Percentiles rank a stretch among this genome's conserved stretches.
Conservation (phyloP, 129 eudicot species). For the Lonicera japonica region DNA sequence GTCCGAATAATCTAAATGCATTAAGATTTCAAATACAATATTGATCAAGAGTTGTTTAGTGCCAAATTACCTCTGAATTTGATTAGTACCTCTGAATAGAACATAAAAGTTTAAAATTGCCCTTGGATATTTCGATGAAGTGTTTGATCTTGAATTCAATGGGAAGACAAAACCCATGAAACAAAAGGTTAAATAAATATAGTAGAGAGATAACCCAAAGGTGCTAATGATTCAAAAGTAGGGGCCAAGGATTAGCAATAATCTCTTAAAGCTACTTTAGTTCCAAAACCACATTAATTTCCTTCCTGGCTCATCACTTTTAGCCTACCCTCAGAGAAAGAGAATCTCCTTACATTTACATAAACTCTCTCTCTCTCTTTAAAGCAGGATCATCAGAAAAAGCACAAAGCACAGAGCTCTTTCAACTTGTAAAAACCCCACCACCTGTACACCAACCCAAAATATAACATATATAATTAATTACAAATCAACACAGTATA, state of each 20-base stretch:
- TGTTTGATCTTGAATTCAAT: too few relatives aligned
- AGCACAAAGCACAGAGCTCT: constrained; percentile 37
- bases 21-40: too few relatives aligned
- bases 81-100: too few relatives aligned
- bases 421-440: constrained; percentile 41
- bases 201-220: neutral
- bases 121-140: too few relatives aligned
- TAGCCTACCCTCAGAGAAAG: neutral
- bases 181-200: too few relatives aligned
- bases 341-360: constrained; percentile 29
- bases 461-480: too few relatives aligned
- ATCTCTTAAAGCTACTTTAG: constrained; percentile 45
- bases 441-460: constrained; percentile 49
- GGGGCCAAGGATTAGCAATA: constrained; percentile 35
- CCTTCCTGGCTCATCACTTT: neutral
- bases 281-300: constrained; percentile 45
- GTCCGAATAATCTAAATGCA: too few relatives aligned
- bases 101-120: too few relatives aligned
- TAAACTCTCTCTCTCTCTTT: constrained; percentile 20
- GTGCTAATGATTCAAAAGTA: constrained; percentile 47
- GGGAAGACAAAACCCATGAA: too few relatives aligned
- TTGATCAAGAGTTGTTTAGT: too few relatives aligned
- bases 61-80: too few relatives aligned
- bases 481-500: constrained; percentile 19
- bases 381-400: constrained; percentile 45